phyloP scores from a whole-genome alignment of 2,329 filamentous ascomycete genomes.

The Fusarium chlamydosporum region DNA sequence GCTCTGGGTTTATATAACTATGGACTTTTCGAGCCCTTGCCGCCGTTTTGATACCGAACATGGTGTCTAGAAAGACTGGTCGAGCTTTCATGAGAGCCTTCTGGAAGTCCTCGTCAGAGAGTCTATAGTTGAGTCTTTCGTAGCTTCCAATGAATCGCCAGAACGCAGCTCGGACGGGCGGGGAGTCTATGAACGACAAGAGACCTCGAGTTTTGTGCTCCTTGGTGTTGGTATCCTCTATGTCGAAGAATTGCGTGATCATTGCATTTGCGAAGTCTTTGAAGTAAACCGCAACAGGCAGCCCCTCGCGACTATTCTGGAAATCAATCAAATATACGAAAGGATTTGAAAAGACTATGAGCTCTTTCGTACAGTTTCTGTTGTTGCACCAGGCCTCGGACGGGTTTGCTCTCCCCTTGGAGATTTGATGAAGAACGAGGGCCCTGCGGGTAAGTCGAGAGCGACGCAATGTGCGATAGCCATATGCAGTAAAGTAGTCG shows the following conservation, averaged over 20 bases:
- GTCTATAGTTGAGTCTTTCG: not conserved
- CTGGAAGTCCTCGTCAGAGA: conserved; percentile 17
- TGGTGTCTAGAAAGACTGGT: conserved; percentile 33
- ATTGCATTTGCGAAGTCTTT: conserved; percentile 40
- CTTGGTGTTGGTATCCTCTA: conserved; percentile 11
- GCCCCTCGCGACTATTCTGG: conserved; percentile 9
- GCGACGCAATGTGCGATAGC: conserved; percentile 29
- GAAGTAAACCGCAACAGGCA: conserved; percentile 36
- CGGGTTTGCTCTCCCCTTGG: conserved; percentile 40
- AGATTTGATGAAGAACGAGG: conserved; percentile 39
- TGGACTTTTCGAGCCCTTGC: conserved; percentile 21
- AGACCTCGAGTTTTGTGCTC: conserved; percentile 35
- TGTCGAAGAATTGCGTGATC: conserved; percentile 25
- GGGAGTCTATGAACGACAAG: conserved; percentile 48
- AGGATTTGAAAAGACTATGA: conserved; percentile 27
- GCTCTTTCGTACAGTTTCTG: conserved; percentile 29
- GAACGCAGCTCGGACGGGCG: conserved; percentile 47
- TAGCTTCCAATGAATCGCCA: conserved; percentile 30
- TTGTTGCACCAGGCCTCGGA: conserved; percentile 39
- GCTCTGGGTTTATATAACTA: conserved; percentile 14
- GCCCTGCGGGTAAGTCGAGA: conserved; percentile 28
- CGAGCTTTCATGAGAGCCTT: conserved; percentile 21
- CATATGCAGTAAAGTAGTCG: conserved; percentile 1
- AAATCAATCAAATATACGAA: conserved; percentile 14
- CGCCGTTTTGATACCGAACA: conserved; percentile 37